Evolutionary conservation across 2,329 filamentous ascomycete genomes (phyloP), one percentile per base, ranked within the genome.

Genomic region (Ophiocordyceps camponoti-saundersi): DNA sequence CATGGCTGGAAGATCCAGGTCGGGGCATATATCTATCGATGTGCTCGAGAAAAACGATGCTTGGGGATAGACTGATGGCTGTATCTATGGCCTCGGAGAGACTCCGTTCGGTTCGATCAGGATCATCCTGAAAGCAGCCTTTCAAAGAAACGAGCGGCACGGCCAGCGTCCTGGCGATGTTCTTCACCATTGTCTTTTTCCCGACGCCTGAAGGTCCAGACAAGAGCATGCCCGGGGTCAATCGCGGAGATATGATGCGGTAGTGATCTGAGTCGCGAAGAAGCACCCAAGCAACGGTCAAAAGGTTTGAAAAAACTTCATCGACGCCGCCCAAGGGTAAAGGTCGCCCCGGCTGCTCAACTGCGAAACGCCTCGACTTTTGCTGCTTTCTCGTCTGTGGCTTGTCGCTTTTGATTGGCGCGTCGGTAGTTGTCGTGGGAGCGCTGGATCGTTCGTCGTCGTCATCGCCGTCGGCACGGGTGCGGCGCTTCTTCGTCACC

Each of bases 1-100:
- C 81, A 56, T 92, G 84, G 1, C 83, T 79, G 47, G 78, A 85
- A 51, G 94, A 86, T 48, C 84, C 73, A 2, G 56, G 53, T 61
- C 93, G 94, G 0, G 88, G 85, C 55, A 96, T 92, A 4, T 83
- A 82, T 48, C 54, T 52, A 61, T 98, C 89, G 46, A 96, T 85
- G 54, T 95, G 83, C 54, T 95, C 88, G 48, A 96, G 84, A 57
- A 95, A 93, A 5, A 98, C 73, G 6, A 98, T 71, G 56, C 87
- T 94, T 0, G 92, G 92, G 0, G 90, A 89, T 36, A 89, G 73
- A 47, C 78, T 75, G 59, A 85, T 86, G 0, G 92, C 92, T 57
- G 92, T 85, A 13, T 96, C 89, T 1, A 68, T 52, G 2, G 63
- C 65, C 21, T 69, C 66, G 3, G 55, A 54, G 0, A 69, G 48